Evolutionary conservation across 371 early-diverging fungal genomes (phyloP).

Genomic region (Mucor racemosus): DNA sequence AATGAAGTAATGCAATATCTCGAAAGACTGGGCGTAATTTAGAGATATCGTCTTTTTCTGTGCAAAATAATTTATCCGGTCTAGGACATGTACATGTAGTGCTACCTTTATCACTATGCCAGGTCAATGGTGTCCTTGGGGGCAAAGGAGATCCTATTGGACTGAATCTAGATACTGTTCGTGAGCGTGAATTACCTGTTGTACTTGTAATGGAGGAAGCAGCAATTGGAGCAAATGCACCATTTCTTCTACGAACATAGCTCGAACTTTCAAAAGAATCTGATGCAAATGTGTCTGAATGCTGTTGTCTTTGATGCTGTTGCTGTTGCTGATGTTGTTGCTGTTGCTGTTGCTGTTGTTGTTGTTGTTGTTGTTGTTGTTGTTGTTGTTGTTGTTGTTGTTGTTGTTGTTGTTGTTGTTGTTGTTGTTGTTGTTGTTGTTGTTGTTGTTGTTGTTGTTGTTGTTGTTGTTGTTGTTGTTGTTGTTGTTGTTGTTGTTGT

Average conservation of each 20-base stretch:
- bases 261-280: background rate
- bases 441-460: background rate
- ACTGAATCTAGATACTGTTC: constrained; percentile 28
- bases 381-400: background rate
- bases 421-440: background rate
- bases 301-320: background rate
- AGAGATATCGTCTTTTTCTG: constrained; percentile 33
- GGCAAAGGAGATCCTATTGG: constrained; percentile 24
- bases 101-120: constrained; percentile 23
- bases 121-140: constrained; percentile 17
- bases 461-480: background rate
- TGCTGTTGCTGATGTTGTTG: background rate
- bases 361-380: background rate
- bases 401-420: background rate
- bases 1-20: constrained; percentile 41
- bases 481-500: background rate
- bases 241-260: background rate
- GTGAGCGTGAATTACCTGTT: constrained; percentile 5
- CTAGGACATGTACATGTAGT: constrained; percentile 21
- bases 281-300: background rate
- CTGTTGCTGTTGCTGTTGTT: background rate
- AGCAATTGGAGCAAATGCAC: background rate
- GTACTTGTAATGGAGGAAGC: background rate
- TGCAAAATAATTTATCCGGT: constrained; percentile 36
- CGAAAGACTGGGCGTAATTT: constrained; percentile 24